Base-by-base conservation (phyloP, 345 rosid genomes). In the Erodium maritimum region DNA sequence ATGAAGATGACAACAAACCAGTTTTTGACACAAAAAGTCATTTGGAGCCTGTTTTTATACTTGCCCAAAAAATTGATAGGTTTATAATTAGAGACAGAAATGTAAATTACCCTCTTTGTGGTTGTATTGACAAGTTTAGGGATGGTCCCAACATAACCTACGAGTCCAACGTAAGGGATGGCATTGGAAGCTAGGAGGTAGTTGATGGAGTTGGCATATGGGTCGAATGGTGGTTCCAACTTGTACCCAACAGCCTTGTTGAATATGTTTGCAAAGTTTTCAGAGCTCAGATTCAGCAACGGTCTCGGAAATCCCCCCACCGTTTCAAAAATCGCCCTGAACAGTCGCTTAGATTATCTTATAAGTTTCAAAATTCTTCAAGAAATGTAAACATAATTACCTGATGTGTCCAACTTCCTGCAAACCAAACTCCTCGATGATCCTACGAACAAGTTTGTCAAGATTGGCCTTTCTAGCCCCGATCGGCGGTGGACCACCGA, bases 381-480 rank as follows among this genome's bases (percentile, higher is more conserved):
- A n/a, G n/a, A n/a, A n/a, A n/a, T n/a, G n/a, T n/a, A n/a, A 25
- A 25, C 33, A 25, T n/a, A n/a, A n/a, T 25, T 8, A 83, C 96
- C 90, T 79, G 34, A 84, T 63, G 61, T 89, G 89, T 8, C 95
- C 95, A 3, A 89, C 60, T 78, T 89, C 91, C 33, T 82, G 78
- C 54, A 77, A 84, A 56, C 73, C 86, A 52, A 89, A 86, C 45
- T 89, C 89, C 54, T 78, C 79, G 3, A 86, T 71, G 21, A 81
- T 73, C 14, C 63, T 70, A 8, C 23, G 56, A 29, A 72, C 58
- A 17, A 64, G 0, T 11, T 73, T 73, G 45, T 82, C 80, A 21
- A 89, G 91, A 23, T 73, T 69, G 24, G 91, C 94, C 72, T 62
- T 77, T 34, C 0, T 57, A 21, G 73, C 74, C 10, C 80, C 77